These are phyloP conservation scores for Nelumbo lutea DNA, from an alignment of 164 flowering plant genomes.

Conservation along the genomic window DNA sequence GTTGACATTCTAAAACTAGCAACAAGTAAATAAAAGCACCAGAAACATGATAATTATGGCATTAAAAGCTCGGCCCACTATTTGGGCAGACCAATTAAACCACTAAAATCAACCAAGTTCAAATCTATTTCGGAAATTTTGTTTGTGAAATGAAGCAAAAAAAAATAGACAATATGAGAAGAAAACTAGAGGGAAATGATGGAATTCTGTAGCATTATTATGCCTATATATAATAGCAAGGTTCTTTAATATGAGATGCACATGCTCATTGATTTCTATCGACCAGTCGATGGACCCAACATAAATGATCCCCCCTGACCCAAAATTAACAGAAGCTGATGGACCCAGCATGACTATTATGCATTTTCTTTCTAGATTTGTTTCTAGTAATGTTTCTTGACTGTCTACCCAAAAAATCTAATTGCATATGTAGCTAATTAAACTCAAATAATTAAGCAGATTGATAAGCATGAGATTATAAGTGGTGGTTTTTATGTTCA, in stretches of 20 bases:
- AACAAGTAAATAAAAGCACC: not conserved
- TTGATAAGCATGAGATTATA: too few relatives aligned
- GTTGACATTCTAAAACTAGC: not conserved
- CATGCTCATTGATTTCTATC: constrained; percentile 9
- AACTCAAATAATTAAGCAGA: too few relatives aligned
- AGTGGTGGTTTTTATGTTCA: too few relatives aligned
- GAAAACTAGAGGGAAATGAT: constrained; percentile 10
- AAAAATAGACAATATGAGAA: not conserved
- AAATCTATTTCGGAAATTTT: not conserved
- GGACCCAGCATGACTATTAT: not conserved
- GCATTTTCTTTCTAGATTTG: too few relatives aligned
- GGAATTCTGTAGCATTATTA: constrained; percentile 4
- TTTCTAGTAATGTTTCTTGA: too few relatives aligned
- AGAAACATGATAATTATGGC: not conserved
- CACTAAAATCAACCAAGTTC: not conserved
- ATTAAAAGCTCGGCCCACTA: not conserved
- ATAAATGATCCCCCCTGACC: not conserved
- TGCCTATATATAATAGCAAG: not conserved
- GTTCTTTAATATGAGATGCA: constrained; percentile 12
- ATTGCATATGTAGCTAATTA: too few relatives aligned
- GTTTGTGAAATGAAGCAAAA: not conserved
- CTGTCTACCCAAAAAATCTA: too few relatives aligned
- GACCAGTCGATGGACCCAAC: constrained; percentile 2
- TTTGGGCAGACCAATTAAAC: not conserved
- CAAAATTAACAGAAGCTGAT: not conserved